Evolutionary conservation across 2,329 filamentous ascomycete genomes (phyloP), one percentile per base, ranked within the genome.

Genomic region (Colletotrichum eremochloae): DNA sequence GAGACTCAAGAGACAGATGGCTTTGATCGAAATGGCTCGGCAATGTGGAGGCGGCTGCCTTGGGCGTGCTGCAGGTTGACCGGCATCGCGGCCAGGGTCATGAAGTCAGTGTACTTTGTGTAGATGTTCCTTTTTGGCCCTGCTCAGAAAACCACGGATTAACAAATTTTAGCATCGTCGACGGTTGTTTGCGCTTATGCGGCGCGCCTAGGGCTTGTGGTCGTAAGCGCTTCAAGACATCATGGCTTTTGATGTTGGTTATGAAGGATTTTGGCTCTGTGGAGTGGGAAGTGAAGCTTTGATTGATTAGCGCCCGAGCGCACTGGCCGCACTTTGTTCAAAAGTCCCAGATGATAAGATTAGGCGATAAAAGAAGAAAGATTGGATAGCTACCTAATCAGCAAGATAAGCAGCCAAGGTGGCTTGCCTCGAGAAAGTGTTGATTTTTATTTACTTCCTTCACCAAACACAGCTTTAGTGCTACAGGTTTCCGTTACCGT

Each of bases 291-390:
- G 44, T 14, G 62, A 63, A 69, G 53, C 69, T 69, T 64, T 60
- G 53, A 20, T 64, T 60, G 53, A 20, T 33, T 72, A 69, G 69
- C 66, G 69, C 62, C 70, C 61, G 62, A 71, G 63, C 68, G 71
- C 71, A 73, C 71, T 73, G 71, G 67, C 71, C 71, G 58, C 71
- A 73, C 62, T 62, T 73, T 73, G 67, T 71, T 71, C 55, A 50
- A 5, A 58, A 29, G n/a, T 36, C 44, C 5, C 29, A 20, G 33
- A 29, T 29, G 52, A 62, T 67, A 52, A 68, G 64, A 46, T 58
- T 52, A 7, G 20, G 18, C n/a, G 31, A 60, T 68, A 42, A 61
- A 29, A 29, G 48, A 71, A 71, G 57, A 9, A 11, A 40, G 40
- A 24, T 24, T 24, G 24, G 24, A 24, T 24, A 24, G 24, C 24